Evolutionary conservation across 2,329 filamentous ascomycete genomes (phyloP).

Genomic region (Aspergillus caelatus): DNA sequence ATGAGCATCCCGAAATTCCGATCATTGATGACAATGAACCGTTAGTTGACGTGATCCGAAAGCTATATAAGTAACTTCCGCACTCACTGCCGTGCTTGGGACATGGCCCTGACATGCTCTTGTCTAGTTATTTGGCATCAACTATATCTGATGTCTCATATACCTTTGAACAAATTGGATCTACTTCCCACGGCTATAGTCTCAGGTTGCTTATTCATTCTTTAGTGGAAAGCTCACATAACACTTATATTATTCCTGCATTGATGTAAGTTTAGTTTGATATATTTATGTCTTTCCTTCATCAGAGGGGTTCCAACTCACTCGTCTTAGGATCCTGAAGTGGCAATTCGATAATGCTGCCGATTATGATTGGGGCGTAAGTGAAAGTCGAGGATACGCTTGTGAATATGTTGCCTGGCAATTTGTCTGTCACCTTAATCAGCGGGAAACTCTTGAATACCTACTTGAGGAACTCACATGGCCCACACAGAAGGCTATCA

Average conservation of each 20-base stretch:
- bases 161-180: conserved; percentile 50
- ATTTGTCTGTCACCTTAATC: conserved; percentile 59
- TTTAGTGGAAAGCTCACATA: conserved; percentile 46
- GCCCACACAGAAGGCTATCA: conserved; percentile 23
- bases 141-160: conserved; percentile 44
- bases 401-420: conserved; percentile 67
- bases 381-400: conserved; percentile 58
- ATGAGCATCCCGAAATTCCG: conserved; percentile 40
- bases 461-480: conserved; percentile 56
- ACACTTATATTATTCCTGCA: conserved; percentile 49
- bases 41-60: conserved; percentile 43
- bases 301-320: not conserved
- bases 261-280: conserved; percentile 51
- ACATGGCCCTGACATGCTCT: conserved; percentile 9
- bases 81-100: not conserved
- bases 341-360: conserved; percentile 58
- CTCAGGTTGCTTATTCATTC: conserved; percentile 42
- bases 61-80: conserved; percentile 38
- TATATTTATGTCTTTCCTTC: not conserved
- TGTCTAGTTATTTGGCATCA: conserved; percentile 40
- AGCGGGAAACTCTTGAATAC: conserved; percentile 60
- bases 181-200: conserved; percentile 39
- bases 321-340: conserved; percentile 53
- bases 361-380: conserved; percentile 58
- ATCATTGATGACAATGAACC: conserved; percentile 44